phyloP scores from a whole-genome alignment of 805 yeast genomes.

The Brettanomyces bruxellensis region DNA sequence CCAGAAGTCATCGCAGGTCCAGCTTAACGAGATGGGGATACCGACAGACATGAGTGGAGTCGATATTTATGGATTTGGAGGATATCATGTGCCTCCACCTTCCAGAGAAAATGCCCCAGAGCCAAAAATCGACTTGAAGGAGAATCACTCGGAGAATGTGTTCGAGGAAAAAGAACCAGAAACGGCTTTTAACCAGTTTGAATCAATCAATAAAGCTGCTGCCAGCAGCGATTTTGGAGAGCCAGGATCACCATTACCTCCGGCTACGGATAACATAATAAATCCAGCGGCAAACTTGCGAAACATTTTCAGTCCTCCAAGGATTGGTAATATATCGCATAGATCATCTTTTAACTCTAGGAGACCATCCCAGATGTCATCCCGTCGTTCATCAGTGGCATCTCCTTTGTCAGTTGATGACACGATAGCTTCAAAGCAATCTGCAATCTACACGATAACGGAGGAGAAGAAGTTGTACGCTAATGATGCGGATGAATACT shows the following conservation, averaged over 20 bases:
- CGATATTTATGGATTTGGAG: constrained; percentile 25
- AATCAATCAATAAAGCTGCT: background rate
- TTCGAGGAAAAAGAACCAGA: background rate
- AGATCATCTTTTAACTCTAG: background rate
- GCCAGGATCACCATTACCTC: constrained; percentile 8
- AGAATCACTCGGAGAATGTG: background rate
- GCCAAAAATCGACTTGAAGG: background rate
- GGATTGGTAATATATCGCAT: background rate
- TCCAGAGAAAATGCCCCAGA: constrained; percentile 1
- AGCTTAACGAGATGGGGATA: constrained; percentile 5
- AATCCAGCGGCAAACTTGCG: constrained; percentile 16
- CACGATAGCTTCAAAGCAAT: constrained; percentile 1
- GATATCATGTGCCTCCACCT: constrained; percentile 19
- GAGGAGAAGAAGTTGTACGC: constrained; percentile 21
- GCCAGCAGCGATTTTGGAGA: background rate
- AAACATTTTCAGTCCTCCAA: constrained; percentile 23
- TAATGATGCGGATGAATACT: constrained; percentile 20
- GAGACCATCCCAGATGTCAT: background rate
- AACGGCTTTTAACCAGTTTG: constrained; percentile 2
- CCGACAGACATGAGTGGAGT: constrained; percentile 10
- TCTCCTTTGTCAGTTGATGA: constrained; percentile 8
- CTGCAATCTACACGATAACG: constrained; percentile 18
- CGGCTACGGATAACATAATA: constrained; percentile 11
- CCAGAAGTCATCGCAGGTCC: background rate
- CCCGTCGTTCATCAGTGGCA: background rate